Evolutionary conservation across 225 moss, liverwort and hornwort genomes (phyloP), one percentile per base, ranked within the genome.

Genomic region (Ulota crispa): DNA sequence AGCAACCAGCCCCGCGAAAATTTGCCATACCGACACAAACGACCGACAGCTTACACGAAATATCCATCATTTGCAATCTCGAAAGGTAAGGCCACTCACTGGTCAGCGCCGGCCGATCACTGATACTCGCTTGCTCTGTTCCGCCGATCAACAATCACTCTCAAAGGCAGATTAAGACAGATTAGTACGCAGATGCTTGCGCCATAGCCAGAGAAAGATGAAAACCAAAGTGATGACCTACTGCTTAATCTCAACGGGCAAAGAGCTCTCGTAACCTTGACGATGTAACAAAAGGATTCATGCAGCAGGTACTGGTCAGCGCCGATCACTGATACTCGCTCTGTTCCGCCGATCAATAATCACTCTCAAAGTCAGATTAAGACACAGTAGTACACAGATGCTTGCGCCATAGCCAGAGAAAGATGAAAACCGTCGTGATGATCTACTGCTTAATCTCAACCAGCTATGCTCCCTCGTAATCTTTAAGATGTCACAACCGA

Each of bases 81-180:
- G n/a, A 45, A 59, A 42, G 59, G 42, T 42, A 57, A 42, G 57
- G 56, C 54, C 78, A 78, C 68, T 68, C 28, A 56, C 78, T 56
- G 9, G 14, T 41, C 27, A 23, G 20, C 37, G 55, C 68, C 68
- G 68, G 55, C 68, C 68, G 68, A 68, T 21, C 21, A 9, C 28
- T 21, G 3, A 15, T 56, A 7, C 26, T 37, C 53, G 37, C 36
- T 77, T 66, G 36, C 66, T 26, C 50, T 23, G 18, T 10, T 42
- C 65, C 77, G 34, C 26, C n/a, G 63, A 47, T 42, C 61, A 4
- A 30, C 14, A 32, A 21, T 21, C 62, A 45, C 14, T 24, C 53
- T 36, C 54, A 78, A 54, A 27, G 37, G 54, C 78, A 26, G 65
- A 66, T 37, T 67, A 53, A 12, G 53, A 66, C 10, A 66, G 53